These are phyloP conservation scores for Halophytophthora polymorphica DNA, from an alignment of 352 stramenopile genomes.

Conservation along the genomic window DNA sequence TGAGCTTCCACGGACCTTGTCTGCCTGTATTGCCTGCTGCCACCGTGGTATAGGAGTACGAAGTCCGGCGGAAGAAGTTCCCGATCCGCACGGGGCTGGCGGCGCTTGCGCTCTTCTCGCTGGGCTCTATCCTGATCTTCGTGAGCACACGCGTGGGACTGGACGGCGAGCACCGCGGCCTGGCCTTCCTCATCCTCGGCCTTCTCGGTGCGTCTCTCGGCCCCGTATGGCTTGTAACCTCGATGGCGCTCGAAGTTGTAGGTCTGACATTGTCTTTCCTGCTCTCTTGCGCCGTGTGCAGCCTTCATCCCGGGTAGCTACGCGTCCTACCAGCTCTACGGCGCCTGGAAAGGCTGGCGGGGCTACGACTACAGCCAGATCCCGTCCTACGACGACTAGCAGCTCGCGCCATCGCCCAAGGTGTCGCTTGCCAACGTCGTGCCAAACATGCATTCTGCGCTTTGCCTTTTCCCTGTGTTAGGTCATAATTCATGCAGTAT, in stretches of 20 bases:
- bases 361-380: constrained; percentile 84
- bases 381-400: constrained; percentile 80
- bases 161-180: constrained; percentile 64
- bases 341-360: constrained; percentile 80
- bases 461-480: too few relatives aligned
- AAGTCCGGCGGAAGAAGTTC: constrained; percentile 52
- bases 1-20: not conserved
- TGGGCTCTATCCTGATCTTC: constrained; percentile 75
- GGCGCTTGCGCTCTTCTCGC: constrained; percentile 60
- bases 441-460: too few relatives aligned
- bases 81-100: constrained; percentile 73
- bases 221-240: not conserved
- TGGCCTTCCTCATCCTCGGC: constrained; percentile 77
- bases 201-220: constrained; percentile 54
- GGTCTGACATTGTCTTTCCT: not conserved
- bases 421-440: too few relatives aligned
- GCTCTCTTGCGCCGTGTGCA: constrained; percentile 17
- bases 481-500: too few relatives aligned
- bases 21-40: not conserved
- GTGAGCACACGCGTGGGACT: constrained; percentile 73
- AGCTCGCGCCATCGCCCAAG: not conserved
- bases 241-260: not conserved
- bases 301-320: constrained; percentile 85
- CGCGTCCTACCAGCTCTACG: constrained; percentile 74
- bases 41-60: constrained; percentile 20